Conservation (phyloP, 148 eudicot genomes). For the Rhododendron simsii region DNA sequence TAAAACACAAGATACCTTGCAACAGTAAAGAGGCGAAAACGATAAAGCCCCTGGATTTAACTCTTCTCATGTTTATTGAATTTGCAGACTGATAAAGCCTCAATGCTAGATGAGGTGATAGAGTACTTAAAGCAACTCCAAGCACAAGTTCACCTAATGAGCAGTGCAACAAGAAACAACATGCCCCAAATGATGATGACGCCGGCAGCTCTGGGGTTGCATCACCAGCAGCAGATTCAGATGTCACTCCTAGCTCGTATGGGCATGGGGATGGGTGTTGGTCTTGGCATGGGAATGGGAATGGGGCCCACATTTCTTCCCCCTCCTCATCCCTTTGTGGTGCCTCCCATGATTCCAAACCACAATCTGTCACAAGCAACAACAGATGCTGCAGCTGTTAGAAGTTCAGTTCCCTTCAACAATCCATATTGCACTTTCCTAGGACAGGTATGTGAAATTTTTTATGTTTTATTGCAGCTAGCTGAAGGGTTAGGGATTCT, state of each 20-base stretch:
- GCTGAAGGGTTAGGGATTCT: neutral
- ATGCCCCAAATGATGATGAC: slow-evolving; percentile 38
- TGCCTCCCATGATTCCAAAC: slow-evolving; percentile 39
- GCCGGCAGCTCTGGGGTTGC: slow-evolving; percentile 67
- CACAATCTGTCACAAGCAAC: slow-evolving; percentile 25
- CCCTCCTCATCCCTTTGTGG: slow-evolving; percentile 41
- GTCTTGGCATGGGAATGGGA: slow-evolving; percentile 14
- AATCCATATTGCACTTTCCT: slow-evolving; percentile 56
- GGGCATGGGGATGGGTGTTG: slow-evolving; percentile 56
- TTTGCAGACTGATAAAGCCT: slow-evolving; percentile 83
- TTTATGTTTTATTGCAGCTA: neutral
- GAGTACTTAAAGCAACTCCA: slow-evolving; percentile 88
- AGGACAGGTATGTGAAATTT: slow-evolving; percentile 50
- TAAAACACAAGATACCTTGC: neutral
- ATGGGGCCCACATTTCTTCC: slow-evolving; percentile 37
- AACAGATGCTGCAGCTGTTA: slow-evolving; percentile 20
- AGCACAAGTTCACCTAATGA: slow-evolving; percentile 76
- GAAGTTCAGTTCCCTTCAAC: slow-evolving; percentile 29
- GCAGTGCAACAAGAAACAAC: slow-evolving; percentile 35
- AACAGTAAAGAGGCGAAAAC: neutral
- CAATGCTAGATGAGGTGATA: slow-evolving; percentile 91
- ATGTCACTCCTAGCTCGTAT: slow-evolving; percentile 70
- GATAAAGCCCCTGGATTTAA: neutral
- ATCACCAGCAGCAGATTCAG: slow-evolving; percentile 76
- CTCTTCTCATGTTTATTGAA: slow-evolving; percentile 5